These are phyloP conservation scores for Lyophyllum atratum DNA, from an alignment of 768 basidiomycete genomes.

Conservation along the genomic window DNA sequence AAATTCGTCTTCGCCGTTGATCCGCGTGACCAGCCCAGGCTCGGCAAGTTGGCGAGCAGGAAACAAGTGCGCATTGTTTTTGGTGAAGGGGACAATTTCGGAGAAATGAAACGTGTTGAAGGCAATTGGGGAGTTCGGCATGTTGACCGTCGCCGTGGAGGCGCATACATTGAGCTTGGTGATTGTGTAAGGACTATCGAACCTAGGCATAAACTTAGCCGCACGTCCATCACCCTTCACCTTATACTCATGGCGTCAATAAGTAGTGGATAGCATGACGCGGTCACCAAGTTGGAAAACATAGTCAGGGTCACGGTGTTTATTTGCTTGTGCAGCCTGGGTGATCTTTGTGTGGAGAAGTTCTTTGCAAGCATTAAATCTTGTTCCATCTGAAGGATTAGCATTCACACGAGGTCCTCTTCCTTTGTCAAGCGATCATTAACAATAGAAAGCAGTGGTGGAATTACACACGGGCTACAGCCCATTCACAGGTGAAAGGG, in stretches of 20 bases:
- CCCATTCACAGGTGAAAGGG: slow-evolving; percentile 27
- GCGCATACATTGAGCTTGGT: neutral
- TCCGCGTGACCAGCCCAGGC: too few relatives aligned
- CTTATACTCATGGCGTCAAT: neutral
- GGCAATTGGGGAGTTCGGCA: neutral
- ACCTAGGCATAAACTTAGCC: neutral
- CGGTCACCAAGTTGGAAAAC: neutral
- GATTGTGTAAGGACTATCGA: neutral
- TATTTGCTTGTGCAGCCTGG: neutral
- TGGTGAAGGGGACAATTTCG: too few relatives aligned
- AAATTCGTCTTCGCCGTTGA: neutral
- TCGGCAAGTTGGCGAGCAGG: too few relatives aligned
- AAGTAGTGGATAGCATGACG: neutral
- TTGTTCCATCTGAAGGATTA: neutral
- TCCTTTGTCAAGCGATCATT: neutral
- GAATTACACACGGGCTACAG: slow-evolving; percentile 20
- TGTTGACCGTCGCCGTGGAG: neutral
- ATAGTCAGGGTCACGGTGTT: neutral
- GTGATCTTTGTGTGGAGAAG: neutral
- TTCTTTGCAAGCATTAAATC: neutral
- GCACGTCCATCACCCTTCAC: neutral
- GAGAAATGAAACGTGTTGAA: neutral
- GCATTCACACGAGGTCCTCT: neutral
- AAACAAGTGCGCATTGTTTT: too few relatives aligned
- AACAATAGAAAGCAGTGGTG: slow-evolving; percentile 11